Evolutionary conservation across 2,329 filamentous ascomycete species (phyloP), one percentile per base, ranked within the genome.

Genomic region (Metarhizium humberi): DNA sequence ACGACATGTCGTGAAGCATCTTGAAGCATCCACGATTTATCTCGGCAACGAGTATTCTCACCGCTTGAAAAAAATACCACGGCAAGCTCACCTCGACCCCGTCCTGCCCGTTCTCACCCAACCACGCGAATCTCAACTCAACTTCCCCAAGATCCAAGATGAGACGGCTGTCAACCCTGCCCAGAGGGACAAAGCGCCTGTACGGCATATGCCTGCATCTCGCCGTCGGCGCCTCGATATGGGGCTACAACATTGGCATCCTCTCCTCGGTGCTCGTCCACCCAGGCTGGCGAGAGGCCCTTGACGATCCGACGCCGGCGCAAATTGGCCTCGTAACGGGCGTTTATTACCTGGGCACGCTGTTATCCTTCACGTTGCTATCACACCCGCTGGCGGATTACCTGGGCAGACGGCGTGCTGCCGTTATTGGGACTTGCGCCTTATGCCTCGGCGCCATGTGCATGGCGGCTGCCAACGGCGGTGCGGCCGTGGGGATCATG

Each of bases 231-330:
- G 78, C 79, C 2, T 78, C 80, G 42, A 73, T 79, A 29, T 81
- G 79, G 78, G 79, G 79, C 14, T 82, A 83, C 65, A 81, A 82
- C 62, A 75, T 84, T 60, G 80, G 80, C 53, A 73, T 84, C 47
- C 70, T 82, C 18, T 78, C 78, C 1, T 79, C 78, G 1, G 71
- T 84, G 42, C 77, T 81, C 53, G 77, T 81, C 5, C 76, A 81
- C 60, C 75, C 75, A 0, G 80, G 80, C 18, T 84, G 80, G 68
- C 67, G 69, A n/a, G 64, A 70, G 18, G 68, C 75, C 6, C 71
- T 81, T 11, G 65, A 73, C 51, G 61, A 74, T 30, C 78, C 74
- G 6, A 69, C 67, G 1, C 72, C 78, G 2, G 66, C 72, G 6
- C 70, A 71, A 51, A 79, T 71, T 52, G 80, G 80, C 7, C 64